Base-by-base conservation (phyloP, 352 stramenopile species). In the Elongisporangium undulatum region DNA sequence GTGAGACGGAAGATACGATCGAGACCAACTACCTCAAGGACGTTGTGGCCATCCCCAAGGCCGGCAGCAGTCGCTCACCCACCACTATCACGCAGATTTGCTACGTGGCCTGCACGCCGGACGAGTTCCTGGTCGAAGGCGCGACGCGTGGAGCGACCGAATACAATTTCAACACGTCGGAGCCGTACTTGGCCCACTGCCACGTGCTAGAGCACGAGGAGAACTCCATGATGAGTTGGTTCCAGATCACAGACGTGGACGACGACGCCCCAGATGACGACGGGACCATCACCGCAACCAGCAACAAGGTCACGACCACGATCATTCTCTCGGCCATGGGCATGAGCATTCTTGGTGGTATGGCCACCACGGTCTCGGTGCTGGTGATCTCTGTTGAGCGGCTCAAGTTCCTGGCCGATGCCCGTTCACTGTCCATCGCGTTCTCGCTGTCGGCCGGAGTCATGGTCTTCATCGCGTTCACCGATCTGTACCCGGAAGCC, bases 121-220 rank as follows among this genome's bases (percentile, higher is more conserved):
- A 90, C 22, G 76, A 89, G 63, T 90, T 88, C 53, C 58, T 92
- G 5, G 49, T 85, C 17, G 71, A 82, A 48, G 72, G 67, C 20
- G 76, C 70, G 24, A 82, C 67, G 10, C 80, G 78, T 53, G 68
- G 67, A 1, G 56, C 82, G 7, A 64, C 68, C 5, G 79, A 88
- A 39, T 92, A 83, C 67, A 75, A 75, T 55, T 92, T 92, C 53
- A 74, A 90, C 62, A 89, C 80, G 15, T 75, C 65, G 0, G 75
- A 88, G n/a, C 78, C 80, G 22, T 90, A 92, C 56, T 68, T 92
- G 19, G 80, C 81, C 1, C 82, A 92, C 24, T 92, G 82, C 57
- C 82, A 92, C 63, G 87, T 89, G 34, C 56, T 92, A 16, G 82
- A 92, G 56, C 82, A 92, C 60, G 80, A 89, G 64, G 82, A 90